Evolutionary conservation across 1,284 basidiomycete genomes (phyloP).

Genomic region (Ceratobasidium sp.): DNA sequence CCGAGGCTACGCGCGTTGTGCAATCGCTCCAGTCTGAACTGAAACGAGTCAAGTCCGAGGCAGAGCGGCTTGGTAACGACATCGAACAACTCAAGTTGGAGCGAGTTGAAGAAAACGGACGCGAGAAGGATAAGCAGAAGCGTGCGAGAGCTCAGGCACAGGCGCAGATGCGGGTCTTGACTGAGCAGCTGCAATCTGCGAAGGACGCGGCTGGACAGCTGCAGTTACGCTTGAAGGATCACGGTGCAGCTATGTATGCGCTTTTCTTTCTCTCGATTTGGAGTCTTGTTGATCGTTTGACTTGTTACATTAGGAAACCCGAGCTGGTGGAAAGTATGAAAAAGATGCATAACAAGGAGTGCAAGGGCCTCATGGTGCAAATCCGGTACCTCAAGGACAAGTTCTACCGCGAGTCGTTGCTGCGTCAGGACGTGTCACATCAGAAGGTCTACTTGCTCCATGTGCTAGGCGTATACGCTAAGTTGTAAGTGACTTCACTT

Average conservation of each 20-base stretch:
- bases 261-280: conserved; percentile 16
- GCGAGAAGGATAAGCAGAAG: conserved; percentile 23
- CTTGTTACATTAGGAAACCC: conserved; percentile 13
- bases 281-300: not conserved
- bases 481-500: not conserved
- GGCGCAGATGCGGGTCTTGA: conserved; percentile 70
- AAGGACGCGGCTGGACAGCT: conserved; percentile 60
- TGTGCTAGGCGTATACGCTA: conserved; percentile 52
- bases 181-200: conserved; percentile 68
- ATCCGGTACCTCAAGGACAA: conserved; percentile 93
- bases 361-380: conserved; percentile 87
- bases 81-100: conserved; percentile 74
- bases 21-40: conserved; percentile 74
- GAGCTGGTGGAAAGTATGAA: conserved; percentile 66
- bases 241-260: conserved; percentile 23
- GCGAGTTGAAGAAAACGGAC: conserved; percentile 62
- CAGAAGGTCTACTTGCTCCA: conserved; percentile 79
- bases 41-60: conserved; percentile 73
- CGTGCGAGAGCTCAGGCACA: conserved; percentile 67
- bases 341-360: conserved; percentile 80
- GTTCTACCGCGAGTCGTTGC: conserved; percentile 83
- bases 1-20: conserved; percentile 69
- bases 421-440: conserved; percentile 82
- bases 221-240: conserved; percentile 58
- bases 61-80: conserved; percentile 78